Evolutionary conservation across 2,329 filamentous ascomycete species (phyloP), one percentile per base, ranked within the genome.

Genomic region (Tolypocladium amazonense): DNA sequence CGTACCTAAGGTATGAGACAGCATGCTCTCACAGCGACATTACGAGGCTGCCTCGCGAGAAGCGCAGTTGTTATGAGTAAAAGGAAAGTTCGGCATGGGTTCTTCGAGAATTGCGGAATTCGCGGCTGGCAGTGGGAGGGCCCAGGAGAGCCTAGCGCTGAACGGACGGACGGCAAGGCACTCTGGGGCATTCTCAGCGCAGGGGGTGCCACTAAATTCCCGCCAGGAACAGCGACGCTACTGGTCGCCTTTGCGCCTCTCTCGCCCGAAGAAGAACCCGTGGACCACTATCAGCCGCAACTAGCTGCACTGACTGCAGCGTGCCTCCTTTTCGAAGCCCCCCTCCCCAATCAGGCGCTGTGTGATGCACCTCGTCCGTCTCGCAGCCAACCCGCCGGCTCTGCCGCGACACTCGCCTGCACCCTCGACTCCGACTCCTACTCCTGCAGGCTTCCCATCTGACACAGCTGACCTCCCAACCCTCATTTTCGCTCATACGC

Each of bases 141-240:
- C 50, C 50, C 8, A 20, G n/a, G 4, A 11, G 18, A 5, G 50
- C 50, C 11, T 54, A 37, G 50, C 50, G 50, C 50, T 33, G 9
- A 1, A 9, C 33, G 30, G 12, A 14, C 30, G 9, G 20, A 9
- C 50, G 50, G 50, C 50, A 14, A 33, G 30, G 20, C 30, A 20
- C 50, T 11, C 8, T 52, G 47, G 47, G 25, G 45, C 14, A 18
- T 23, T n/a, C 2, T 14, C 18, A 35, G 27, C 27, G 47, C 30
- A 18, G n/a, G 50, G 27, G 25, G 14, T 27, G 23, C n/a, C 41
- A 15, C 54, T 39, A n/a, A 25, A 38, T 50, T 38, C 30, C 41
- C n/a, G 33, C 47, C 56, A 57, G 56, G 56, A 52, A 57, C 56
- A 39, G 35, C 33, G 18, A 52, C 56, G 33, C 56, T 58, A 52